phyloP scores from a whole-genome alignment of 202 grass and related monocot species.

The Zizania palustris region DNA sequence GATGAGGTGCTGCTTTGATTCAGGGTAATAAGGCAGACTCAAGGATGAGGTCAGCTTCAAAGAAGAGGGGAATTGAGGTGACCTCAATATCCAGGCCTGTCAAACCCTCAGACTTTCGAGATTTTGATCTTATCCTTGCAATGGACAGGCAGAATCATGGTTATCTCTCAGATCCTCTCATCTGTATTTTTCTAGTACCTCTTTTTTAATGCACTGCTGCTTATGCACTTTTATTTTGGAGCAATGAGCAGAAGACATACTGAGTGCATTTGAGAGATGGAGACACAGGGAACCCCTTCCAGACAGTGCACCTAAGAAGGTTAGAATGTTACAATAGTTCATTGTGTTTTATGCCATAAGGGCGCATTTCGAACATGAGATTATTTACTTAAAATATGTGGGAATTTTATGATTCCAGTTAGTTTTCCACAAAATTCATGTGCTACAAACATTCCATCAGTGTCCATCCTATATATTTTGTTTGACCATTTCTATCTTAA shows the following conservation, averaged over 20 bases:
- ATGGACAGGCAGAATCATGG: slow-evolving; percentile 97
- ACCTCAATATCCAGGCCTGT: slow-evolving; percentile 94
- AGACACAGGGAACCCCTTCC: slow-evolving; percentile 77
- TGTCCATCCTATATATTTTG: background rate
- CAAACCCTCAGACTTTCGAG: slow-evolving; percentile 79
- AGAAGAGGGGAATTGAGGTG: slow-evolving; percentile 83
- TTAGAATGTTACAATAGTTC: slow-evolving; percentile 35
- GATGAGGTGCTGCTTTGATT: background rate
- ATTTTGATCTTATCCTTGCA: slow-evolving; percentile 91
- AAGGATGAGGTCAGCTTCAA: slow-evolving; percentile 84
- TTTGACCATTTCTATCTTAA: slow-evolving; percentile 12
- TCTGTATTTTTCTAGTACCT: slow-evolving; percentile 32
- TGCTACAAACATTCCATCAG: background rate
- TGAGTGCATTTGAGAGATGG: slow-evolving; percentile 92
- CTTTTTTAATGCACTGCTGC: slow-evolving; percentile 15
- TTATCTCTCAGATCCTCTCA: slow-evolving; percentile 30
- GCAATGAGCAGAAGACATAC: slow-evolving; percentile 74
- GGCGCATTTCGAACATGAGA: background rate
- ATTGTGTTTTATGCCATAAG: background rate
- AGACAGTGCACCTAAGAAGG: slow-evolving; percentile 76
- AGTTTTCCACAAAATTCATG: background rate
- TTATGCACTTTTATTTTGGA: slow-evolving; percentile 31
- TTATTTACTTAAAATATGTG: background rate
- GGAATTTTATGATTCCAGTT: background rate
- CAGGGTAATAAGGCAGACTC: slow-evolving; percentile 80